Evolutionary conservation across 768 basidiomycete genomes (phyloP).

Genomic region (Termitomyces sp.): DNA sequence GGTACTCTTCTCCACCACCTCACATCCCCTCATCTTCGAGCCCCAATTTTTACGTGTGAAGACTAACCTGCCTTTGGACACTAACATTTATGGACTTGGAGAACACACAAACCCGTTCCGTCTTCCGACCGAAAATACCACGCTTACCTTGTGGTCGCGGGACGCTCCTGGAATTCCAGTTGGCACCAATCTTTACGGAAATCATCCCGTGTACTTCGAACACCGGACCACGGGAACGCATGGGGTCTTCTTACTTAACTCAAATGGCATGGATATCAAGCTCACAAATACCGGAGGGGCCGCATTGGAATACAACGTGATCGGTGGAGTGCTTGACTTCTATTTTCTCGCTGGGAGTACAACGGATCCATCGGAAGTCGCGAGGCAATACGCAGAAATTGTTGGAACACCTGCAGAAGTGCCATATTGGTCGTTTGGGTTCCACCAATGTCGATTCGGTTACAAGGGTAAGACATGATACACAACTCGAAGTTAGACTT

Average conservation of each 20-base stretch:
- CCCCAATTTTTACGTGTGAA: slow-evolving; percentile 74
- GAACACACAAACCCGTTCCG: slow-evolving; percentile 66
- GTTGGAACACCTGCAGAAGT: slow-evolving; percentile 65
- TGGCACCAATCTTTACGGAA: slow-evolving; percentile 65
- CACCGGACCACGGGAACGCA: slow-evolving; percentile 63
- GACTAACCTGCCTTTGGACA: slow-evolving; percentile 48
- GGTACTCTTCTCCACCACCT: slow-evolving; percentile 55
- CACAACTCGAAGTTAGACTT: not conserved
- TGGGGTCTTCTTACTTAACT: slow-evolving; percentile 64
- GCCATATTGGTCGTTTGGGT: slow-evolving; percentile 69
- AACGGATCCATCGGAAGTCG: slow-evolving; percentile 49
- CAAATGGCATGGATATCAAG: slow-evolving; percentile 78
- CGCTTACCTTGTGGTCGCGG: slow-evolving; percentile 56
- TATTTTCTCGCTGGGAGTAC: slow-evolving; percentile 72
- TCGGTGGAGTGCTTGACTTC: slow-evolving; percentile 75
- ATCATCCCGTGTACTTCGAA: slow-evolving; percentile 70
- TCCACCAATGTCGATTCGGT: slow-evolving; percentile 72
- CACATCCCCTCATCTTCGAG: slow-evolving; percentile 65
- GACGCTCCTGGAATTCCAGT: slow-evolving; percentile 55
- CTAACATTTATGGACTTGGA: slow-evolving; percentile 79
- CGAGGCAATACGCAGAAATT: slow-evolving; percentile 65
- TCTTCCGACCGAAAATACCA: slow-evolving; percentile 41
- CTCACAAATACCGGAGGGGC: slow-evolving; percentile 37
- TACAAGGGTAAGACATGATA: slow-evolving; percentile 40
- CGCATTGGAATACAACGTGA: slow-evolving; percentile 66